Evolutionary conservation across 768 basidiomycete genomes (phyloP).

Genomic region (Naganishia vaughanmartiniae): DNA sequence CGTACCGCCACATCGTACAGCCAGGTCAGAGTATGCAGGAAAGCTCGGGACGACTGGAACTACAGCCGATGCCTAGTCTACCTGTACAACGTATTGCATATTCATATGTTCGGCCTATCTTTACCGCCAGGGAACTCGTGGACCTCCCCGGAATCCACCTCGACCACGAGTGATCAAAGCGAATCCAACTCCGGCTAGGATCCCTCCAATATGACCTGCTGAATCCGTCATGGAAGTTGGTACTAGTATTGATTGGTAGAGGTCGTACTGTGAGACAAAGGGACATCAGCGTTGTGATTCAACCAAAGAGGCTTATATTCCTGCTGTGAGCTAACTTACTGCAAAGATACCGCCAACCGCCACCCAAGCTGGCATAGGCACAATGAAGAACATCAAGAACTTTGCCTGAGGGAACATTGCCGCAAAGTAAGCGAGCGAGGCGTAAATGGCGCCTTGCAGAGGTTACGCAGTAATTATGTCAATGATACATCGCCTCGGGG

Average conservation of each 20-base stretch:
- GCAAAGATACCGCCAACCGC: constrained; percentile 48
- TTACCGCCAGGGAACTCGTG: constrained; percentile 15
- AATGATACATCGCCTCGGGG: too few relatives aligned
- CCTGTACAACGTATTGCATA: neutral
- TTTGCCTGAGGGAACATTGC: constrained; percentile 45
- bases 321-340: too few relatives aligned
- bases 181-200: constrained; percentile 43
- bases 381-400: constrained; percentile 48
- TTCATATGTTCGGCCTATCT: neutral
- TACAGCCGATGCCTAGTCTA: too few relatives aligned
- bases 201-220: constrained; percentile 49
- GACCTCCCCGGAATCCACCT: constrained; percentile 26
- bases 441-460: constrained; percentile 45
- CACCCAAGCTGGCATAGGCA: constrained; percentile 49
- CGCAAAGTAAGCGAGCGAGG: constrained; percentile 47
- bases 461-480: neutral
- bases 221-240: constrained; percentile 43
- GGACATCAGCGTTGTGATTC: neutral
- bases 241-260: constrained; percentile 35
- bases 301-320: too few relatives aligned
- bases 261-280: constrained; percentile 39
- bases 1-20: too few relatives aligned
- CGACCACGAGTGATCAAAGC: constrained; percentile 40
- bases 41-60: too few relatives aligned
- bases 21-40: too few relatives aligned